phyloP scores from a whole-genome alignment of 371 early-diverging fungal species.

The Mortierella sp. region DNA sequence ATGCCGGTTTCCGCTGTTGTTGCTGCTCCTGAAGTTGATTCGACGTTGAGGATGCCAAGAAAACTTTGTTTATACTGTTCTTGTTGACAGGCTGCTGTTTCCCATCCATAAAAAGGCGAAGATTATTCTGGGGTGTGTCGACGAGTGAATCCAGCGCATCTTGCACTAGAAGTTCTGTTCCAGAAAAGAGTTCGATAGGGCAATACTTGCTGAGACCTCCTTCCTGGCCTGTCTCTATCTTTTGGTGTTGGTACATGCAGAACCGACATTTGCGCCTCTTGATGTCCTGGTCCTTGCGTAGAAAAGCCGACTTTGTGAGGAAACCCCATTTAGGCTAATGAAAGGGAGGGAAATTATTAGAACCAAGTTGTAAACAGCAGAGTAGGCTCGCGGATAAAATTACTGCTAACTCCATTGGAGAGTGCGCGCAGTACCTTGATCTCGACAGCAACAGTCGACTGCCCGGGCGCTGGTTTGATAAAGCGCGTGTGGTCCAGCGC shows the following conservation, averaged over 20 bases:
- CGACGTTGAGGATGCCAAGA: background rate
- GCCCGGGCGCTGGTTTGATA: constrained; percentile 13
- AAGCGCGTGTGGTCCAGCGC: constrained; percentile 48
- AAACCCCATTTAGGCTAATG: constrained; percentile 57
- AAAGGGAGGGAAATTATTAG: background rate
- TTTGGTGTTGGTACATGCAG: constrained; percentile 54
- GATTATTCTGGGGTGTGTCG: constrained; percentile 48
- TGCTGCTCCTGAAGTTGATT: background rate
- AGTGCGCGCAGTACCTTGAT: constrained; percentile 35
- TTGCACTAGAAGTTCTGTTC: constrained; percentile 25
- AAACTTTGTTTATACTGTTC: constrained; percentile 4
- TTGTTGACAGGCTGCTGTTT: constrained; percentile 18
- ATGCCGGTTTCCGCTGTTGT: background rate
- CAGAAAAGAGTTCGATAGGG: constrained; percentile 49
- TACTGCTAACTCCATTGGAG: no score
- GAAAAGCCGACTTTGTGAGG: constrained; percentile 33
- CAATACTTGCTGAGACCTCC: constrained; percentile 38
- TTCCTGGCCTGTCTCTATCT: constrained; percentile 22
- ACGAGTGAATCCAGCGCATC: constrained; percentile 34
- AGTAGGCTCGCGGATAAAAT: background rate
- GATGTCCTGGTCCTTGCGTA: constrained; percentile 27
- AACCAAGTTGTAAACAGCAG: background rate
- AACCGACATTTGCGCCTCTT: constrained; percentile 53
- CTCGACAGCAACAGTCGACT: constrained; percentile 33
- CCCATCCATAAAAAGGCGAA: constrained; percentile 50